Conservation (phyloP, 2,329 filamentous ascomycete genomes). For the Phaeosphaeriaceae sp. region DNA sequence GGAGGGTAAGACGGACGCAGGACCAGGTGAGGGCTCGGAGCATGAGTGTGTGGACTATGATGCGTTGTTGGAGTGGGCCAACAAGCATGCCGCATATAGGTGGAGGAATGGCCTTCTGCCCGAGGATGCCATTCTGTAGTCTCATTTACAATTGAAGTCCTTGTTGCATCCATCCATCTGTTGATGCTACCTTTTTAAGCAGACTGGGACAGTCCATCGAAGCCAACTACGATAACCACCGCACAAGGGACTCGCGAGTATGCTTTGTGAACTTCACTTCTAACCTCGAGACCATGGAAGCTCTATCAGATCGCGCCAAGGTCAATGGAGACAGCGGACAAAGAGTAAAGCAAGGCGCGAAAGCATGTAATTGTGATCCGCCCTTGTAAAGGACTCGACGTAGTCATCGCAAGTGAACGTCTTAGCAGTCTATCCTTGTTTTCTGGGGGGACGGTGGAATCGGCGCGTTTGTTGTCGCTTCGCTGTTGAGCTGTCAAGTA, state of each 20-base stretch:
- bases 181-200: too few relatives aligned
- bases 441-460: too few relatives aligned
- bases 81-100: slow-evolving; percentile 17
- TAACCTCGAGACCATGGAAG: too few relatives aligned
- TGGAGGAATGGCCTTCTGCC: slow-evolving; percentile 31
- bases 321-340: not conserved
- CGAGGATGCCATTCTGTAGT: slow-evolving; percentile 1
- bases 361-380: not conserved
- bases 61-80: slow-evolving; percentile 29
- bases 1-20: slow-evolving; percentile 28
- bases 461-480: not conserved
- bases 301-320: too few relatives aligned
- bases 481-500: not conserved
- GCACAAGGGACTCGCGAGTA: too few relatives aligned
- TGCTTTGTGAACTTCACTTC: too few relatives aligned
- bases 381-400: not conserved
- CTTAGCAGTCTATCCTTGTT: not conserved
- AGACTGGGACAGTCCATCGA: too few relatives aligned
- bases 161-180: not conserved
- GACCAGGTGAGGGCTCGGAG: slow-evolving; percentile 28
- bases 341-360: not conserved
- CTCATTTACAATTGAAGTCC: not conserved
- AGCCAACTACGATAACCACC: too few relatives aligned
- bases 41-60: slow-evolving; percentile 36
- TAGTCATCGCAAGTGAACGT: not conserved